Conservation (phyloP, 2,329 filamentous ascomycete species). For the Cercospora zeae-maydis region DNA sequence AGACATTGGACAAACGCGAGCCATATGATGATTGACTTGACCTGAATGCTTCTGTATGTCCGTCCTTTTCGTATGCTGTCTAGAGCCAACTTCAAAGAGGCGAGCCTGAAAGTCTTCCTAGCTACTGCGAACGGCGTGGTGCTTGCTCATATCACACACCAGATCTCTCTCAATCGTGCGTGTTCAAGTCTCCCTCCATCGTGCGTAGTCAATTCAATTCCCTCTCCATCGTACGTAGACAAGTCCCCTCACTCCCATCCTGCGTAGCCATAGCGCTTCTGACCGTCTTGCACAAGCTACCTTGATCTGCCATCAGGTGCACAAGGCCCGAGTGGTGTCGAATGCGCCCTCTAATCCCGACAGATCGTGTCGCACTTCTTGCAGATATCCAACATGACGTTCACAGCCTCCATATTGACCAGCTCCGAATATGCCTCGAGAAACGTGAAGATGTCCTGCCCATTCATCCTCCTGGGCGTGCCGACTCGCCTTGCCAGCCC, state of each 20-base stretch:
- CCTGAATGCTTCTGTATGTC: neutral
- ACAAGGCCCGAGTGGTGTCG: neutral
- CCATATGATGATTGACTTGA: neutral
- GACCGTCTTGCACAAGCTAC: neutral
- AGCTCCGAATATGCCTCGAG: slow-evolving; percentile 1
- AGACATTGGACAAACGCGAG: neutral
- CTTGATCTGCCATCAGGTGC: neutral
- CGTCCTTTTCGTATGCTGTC: neutral
- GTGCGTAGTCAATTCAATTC: neutral
- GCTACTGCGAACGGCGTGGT: neutral
- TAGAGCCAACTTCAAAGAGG: neutral
- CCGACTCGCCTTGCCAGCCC: neutral
- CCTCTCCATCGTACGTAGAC: too few species aligned
- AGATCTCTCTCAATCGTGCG: too few species aligned
- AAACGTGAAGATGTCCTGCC: slow-evolving; percentile 1
- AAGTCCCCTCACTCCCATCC: too few species aligned
- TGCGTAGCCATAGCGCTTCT: neutral
- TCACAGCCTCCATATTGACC: neutral
- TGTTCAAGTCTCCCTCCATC: too few species aligned
- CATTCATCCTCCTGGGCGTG: neutral
- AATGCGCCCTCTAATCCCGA: neutral
- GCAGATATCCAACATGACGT: slow-evolving; percentile 10
- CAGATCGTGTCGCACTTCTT: slow-evolving; percentile 8
- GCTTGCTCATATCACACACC: neutral
- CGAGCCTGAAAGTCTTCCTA: neutral